phyloP scores from a whole-genome alignment of 2,329 filamentous ascomycete species.

The Geoglossum cookeanum region DNA sequence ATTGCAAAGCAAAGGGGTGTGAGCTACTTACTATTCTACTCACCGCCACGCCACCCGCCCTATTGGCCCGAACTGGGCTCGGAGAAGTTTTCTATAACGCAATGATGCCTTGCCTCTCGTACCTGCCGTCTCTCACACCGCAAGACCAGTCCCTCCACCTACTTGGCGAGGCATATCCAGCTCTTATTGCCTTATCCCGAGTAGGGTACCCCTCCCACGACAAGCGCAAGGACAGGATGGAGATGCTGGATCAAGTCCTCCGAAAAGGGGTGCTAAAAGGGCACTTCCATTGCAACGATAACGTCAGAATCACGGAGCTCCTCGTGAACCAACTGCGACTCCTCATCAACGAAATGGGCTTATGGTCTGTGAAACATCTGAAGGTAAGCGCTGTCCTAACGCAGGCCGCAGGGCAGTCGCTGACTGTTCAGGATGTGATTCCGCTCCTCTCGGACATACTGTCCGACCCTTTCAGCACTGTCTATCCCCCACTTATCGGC shows the following conservation, averaged over 20 bases:
- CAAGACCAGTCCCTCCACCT: slow-evolving; percentile 48
- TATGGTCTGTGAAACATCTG: slow-evolving; percentile 47
- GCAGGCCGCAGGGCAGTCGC: slow-evolving; percentile 10
- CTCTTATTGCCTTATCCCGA: slow-evolving; percentile 38
- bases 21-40: slow-evolving; percentile 36
- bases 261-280: slow-evolving; percentile 36
- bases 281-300: slow-evolving; percentile 38
- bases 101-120: slow-evolving; percentile 52
- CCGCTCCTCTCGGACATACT: slow-evolving; percentile 47
- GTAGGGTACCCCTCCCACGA: slow-evolving; percentile 20
- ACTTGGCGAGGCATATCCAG: slow-evolving; percentile 44
- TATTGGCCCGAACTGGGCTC: slow-evolving; percentile 45
- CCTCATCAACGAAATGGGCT: slow-evolving; percentile 37
- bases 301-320: slow-evolving; percentile 36
- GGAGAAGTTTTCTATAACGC: slow-evolving; percentile 48
- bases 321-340: slow-evolving; percentile 32
- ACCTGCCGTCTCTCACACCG: slow-evolving; percentile 58
- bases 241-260: slow-evolving; percentile 34
- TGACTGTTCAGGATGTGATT: slow-evolving; percentile 39
- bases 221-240: slow-evolving; percentile 15
- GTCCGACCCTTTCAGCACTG: slow-evolving; percentile 45
- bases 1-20: slow-evolving; percentile 37
- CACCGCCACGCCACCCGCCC: slow-evolving; percentile 28
- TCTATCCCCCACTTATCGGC: slow-evolving; percentile 33
- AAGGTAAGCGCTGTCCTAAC: slow-evolving; percentile 29